Percentiles rank a stretch among this genome's conserved stretches.
Conservation (phyloP, 2,329 filamentous ascomycete genomes). For the Pseudocercospora cruenta region DNA sequence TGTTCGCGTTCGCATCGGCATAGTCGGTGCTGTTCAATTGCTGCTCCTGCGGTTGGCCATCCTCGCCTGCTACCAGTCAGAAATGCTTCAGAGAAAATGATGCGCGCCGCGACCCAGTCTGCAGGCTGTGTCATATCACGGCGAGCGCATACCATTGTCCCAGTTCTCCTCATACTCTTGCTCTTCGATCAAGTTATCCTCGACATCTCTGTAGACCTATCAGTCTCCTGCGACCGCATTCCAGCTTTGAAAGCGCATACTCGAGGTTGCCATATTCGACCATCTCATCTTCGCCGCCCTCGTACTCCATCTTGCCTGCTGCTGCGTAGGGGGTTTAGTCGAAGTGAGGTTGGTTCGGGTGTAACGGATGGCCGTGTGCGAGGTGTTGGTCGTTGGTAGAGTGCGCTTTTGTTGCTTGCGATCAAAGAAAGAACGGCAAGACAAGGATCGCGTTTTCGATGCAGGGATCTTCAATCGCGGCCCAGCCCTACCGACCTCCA, state of each 20-base stretch:
- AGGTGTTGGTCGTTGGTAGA: neutral
- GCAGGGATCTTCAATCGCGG: neutral
- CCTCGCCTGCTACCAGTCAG: conserved; percentile 7
- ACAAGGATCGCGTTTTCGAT: neutral
- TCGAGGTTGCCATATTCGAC: conserved; percentile 40
- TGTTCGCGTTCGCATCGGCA: conserved; percentile 40
- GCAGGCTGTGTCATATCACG: neutral
- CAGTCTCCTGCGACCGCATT: conserved; percentile 6
- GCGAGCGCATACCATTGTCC: conserved; percentile 32
- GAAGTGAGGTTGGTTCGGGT: neutral
- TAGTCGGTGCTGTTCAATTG: conserved; percentile 36
- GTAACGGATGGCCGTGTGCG: too few relatives aligned
- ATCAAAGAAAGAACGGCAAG: neutral
- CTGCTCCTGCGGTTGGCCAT: conserved; percentile 12
- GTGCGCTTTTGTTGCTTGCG: neutral
- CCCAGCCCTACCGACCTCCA: conserved; percentile 4
- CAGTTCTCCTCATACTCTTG: conserved; percentile 62
- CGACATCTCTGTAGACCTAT: conserved; percentile 35
- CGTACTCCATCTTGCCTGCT: conserved; percentile 51
- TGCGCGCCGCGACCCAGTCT: neutral
- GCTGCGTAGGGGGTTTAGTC: neutral
- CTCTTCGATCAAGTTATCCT: conserved; percentile 44
- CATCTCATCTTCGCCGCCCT: conserved; percentile 46
- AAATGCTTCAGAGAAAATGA: neutral
- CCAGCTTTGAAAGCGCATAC: conserved; percentile 25